phyloP scores from a whole-genome alignment of 139 green algal species.

The Desmodesmus armatus region DNA sequence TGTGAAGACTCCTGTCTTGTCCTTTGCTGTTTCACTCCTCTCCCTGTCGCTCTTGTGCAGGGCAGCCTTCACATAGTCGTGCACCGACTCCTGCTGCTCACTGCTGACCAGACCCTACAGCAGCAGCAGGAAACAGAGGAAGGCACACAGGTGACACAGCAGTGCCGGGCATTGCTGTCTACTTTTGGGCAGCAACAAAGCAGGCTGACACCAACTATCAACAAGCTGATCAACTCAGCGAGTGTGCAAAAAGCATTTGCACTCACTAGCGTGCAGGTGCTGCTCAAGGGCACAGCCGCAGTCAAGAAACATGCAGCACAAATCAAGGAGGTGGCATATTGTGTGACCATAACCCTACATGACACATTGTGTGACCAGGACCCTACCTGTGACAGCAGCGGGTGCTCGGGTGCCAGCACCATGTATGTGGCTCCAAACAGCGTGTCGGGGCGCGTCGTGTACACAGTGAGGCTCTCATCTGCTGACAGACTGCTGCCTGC shows the following conservation, averaged over 20 bases:
- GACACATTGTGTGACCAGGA: neutral
- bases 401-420: slow-evolving; percentile 97
- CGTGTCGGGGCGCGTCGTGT: slow-evolving; percentile 96
- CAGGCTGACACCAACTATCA: too few relatives aligned
- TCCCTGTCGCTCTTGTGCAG: slow-evolving; percentile 93
- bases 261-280: too few relatives aligned
- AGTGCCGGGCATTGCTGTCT: too few relatives aligned
- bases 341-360: neutral
- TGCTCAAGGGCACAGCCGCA: too few relatives aligned
- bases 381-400: slow-evolving; percentile 66
- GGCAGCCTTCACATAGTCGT: slow-evolving; percentile 85
- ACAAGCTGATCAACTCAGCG: too few relatives aligned
- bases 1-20: slow-evolving; percentile 95
- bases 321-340: too few relatives aligned
- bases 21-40: slow-evolving; percentile 92
- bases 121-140: neutral
- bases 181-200: too few relatives aligned
- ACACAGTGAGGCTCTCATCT: slow-evolving; percentile 74
- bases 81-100: slow-evolving; percentile 69
- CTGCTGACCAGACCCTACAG: slow-evolving; percentile 53
- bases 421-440: slow-evolving; percentile 98
- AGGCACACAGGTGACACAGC: neutral
- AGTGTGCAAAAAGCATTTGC: too few relatives aligned
- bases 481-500: neutral
- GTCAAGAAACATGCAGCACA: too few relatives aligned